A percentile compares a stretch with the other conserved stretches of the same genome.
These are phyloP conservation scores for Colletotrichum limetticola DNA, from an alignment of 2,329 filamentous ascomycete species.

Conservation along the genomic window DNA sequence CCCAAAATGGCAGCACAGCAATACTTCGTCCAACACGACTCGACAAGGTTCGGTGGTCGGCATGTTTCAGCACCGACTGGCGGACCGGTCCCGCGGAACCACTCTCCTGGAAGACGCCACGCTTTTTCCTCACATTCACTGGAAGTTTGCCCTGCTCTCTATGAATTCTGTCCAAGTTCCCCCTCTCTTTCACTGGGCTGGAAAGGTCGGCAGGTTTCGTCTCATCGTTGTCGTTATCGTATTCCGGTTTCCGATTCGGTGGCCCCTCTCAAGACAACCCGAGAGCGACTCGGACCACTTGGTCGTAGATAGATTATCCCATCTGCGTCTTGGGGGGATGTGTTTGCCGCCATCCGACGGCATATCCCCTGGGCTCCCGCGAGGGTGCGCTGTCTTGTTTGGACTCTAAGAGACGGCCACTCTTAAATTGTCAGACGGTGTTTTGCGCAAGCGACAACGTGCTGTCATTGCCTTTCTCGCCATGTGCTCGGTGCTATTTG, in stretches of 20 bases:
- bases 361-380: not conserved
- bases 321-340: not conserved
- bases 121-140: not conserved
- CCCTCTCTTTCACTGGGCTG: not conserved
- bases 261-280: not conserved
- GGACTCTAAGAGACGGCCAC: not conserved
- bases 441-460: not conserved
- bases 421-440: not conserved
- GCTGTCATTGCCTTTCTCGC: not conserved
- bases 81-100: slow-evolving; percentile 28
- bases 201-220: slow-evolving; percentile 18
- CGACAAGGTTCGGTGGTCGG: slow-evolving; percentile 30
- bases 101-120: slow-evolving; percentile 13
- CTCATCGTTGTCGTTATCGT: not conserved
- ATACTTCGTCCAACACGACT: not conserved
- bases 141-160: slow-evolving; percentile 16
- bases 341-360: slow-evolving; percentile 24
- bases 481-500: not conserved
- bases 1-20: not conserved
- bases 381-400: slow-evolving; percentile 20
- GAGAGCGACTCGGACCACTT: not conserved
- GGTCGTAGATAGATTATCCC: slow-evolving; percentile 4
- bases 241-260: slow-evolving; percentile 12
- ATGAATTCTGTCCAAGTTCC: no score
- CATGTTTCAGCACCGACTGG: slow-evolving; percentile 25